A percentile compares a stretch with the other conserved stretches of the same genome.
These are phyloP conservation scores for Vigna trinervia DNA, from an alignment of 306 rosid genomes.

Conservation along the genomic window DNA sequence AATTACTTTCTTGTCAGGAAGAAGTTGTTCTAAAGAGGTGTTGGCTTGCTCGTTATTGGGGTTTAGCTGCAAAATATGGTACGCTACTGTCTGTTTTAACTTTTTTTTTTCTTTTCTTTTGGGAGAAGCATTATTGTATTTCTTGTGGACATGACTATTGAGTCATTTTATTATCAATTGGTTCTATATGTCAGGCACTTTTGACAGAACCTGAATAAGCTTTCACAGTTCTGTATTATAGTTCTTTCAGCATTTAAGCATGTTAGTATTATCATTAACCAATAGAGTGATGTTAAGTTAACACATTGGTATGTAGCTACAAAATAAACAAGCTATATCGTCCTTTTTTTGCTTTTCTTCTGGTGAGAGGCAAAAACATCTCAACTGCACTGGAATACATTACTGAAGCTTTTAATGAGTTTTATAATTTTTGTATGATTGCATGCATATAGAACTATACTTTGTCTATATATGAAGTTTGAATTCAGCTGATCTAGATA, in stretches of 20 bases:
- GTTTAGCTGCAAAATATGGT: constrained; percentile 91
- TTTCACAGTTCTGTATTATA: constrained; percentile 18
- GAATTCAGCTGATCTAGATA: constrained; percentile 37
- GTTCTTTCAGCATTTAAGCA: constrained; percentile 19
- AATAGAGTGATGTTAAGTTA: background rate
- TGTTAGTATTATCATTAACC: constrained; percentile 20
- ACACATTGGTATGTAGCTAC: constrained; percentile 18
- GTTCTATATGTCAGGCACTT: constrained; percentile 17
- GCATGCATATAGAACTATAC: constrained; percentile 15
- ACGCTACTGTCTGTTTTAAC: constrained; percentile 36
- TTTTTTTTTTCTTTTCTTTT: constrained; percentile 30
- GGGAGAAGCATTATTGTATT: constrained; percentile 11
- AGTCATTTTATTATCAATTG: constrained; percentile 33
- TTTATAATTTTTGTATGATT: constrained; percentile 27
- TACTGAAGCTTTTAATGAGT: constrained; percentile 36
- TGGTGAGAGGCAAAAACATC: constrained; percentile 28
- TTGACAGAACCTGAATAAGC: background rate
- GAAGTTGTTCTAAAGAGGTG: constrained; percentile 99
- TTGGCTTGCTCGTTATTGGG: constrained; percentile 99
- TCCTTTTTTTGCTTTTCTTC: constrained; percentile 29
- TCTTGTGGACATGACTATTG: constrained; percentile 27
- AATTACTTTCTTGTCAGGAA: constrained; percentile 66
- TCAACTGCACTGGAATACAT: constrained; percentile 23
- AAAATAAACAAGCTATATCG: constrained; percentile 36
- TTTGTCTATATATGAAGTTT: constrained; percentile 39